phyloP scores from a whole-genome alignment of 768 basidiomycete species.

The Serendipita sp. region DNA sequence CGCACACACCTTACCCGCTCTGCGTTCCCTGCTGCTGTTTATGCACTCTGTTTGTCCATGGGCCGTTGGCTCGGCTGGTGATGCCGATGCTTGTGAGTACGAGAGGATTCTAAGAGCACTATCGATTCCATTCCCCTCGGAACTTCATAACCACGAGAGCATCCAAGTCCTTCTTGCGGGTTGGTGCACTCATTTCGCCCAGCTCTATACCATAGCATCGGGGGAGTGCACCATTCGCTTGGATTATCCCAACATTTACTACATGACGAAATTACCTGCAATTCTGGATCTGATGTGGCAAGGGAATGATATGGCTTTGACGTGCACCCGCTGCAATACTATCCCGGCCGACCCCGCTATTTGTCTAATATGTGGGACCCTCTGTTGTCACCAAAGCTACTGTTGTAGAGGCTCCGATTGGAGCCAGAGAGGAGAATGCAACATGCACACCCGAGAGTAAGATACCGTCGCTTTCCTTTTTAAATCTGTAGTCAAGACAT shows the following conservation, averaged over 20 bases:
- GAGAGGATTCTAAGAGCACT: conserved; percentile 57
- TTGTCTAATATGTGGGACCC: conserved; percentile 78
- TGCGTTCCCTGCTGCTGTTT: conserved; percentile 74
- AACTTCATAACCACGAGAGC: conserved; percentile 68
- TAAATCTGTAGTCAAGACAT: neutral
- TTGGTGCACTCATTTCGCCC: conserved; percentile 82
- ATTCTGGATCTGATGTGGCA: conserved; percentile 73
- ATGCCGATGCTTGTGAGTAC: conserved; percentile 51
- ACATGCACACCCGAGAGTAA: conserved; percentile 86
- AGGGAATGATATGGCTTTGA: conserved; percentile 54
- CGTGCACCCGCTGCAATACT: conserved; percentile 61
- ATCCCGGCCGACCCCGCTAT: conserved; percentile 78
- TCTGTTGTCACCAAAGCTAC: conserved; percentile 79
- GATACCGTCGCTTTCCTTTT: conserved; percentile 21
- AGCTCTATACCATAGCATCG: conserved; percentile 66
- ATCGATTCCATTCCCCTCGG: conserved; percentile 63
- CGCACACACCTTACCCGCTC: conserved; percentile 78
- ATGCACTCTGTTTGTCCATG: conserved; percentile 58
- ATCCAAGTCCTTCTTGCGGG: conserved; percentile 78
- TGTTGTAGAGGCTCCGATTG: conserved; percentile 69
- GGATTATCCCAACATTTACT: conserved; percentile 74
- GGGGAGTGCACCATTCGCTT: conserved; percentile 40
- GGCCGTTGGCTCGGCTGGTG: conserved; percentile 34
- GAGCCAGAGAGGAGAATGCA: conserved; percentile 72
- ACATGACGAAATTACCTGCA: conserved; percentile 62